phyloP scores from a whole-genome alignment of 2,329 filamentous ascomycete genomes.

The Balansia obtecta region DNA sequence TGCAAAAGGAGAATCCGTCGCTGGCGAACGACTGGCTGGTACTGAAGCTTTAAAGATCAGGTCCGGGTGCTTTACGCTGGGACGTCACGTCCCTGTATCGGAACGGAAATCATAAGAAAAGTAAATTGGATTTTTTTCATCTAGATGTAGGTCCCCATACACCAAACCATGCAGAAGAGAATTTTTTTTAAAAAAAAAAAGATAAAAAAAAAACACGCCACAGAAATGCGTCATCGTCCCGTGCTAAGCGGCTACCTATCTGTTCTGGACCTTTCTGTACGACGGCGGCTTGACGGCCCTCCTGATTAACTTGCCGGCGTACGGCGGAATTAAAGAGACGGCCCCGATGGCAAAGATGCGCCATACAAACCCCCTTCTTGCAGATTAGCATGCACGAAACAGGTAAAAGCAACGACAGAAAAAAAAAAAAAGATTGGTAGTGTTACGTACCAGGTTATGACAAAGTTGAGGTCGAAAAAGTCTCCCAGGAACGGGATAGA shows the following conservation, averaged over 20 bases:
- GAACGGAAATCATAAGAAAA: not conserved
- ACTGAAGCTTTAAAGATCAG: slow-evolving; percentile 40
- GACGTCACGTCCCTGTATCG: slow-evolving; percentile 3
- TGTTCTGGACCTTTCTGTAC: slow-evolving; percentile 81
- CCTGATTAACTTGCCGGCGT: slow-evolving; percentile 72
- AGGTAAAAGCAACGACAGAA: not conserved
- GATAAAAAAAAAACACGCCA: too few relatives aligned
- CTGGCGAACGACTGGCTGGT: slow-evolving; percentile 35
- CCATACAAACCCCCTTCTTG: slow-evolving; percentile 69
- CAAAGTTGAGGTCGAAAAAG: slow-evolving; percentile 80
- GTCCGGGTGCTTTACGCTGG: too few relatives aligned
- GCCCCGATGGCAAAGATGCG: slow-evolving; percentile 68
- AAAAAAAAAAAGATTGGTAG: not conserved
- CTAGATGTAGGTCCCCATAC: not conserved
- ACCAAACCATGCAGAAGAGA: not conserved
- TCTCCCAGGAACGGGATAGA: slow-evolving; percentile 73
- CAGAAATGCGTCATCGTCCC: slow-evolving; percentile 4
- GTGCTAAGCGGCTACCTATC: slow-evolving; percentile 24
- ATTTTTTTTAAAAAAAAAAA: too few relatives aligned
- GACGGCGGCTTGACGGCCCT: slow-evolving; percentile 82
- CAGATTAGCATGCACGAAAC: slow-evolving; percentile 9
- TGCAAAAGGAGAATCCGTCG: slow-evolving; percentile 35
- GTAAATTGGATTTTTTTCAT: not conserved
- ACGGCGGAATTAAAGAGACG: slow-evolving; percentile 75
- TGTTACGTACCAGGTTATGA: slow-evolving; percentile 51